These are phyloP conservation scores for Gastrodia elata DNA, from an alignment of 106 monocot genomes.

Conservation along the genomic window DNA sequence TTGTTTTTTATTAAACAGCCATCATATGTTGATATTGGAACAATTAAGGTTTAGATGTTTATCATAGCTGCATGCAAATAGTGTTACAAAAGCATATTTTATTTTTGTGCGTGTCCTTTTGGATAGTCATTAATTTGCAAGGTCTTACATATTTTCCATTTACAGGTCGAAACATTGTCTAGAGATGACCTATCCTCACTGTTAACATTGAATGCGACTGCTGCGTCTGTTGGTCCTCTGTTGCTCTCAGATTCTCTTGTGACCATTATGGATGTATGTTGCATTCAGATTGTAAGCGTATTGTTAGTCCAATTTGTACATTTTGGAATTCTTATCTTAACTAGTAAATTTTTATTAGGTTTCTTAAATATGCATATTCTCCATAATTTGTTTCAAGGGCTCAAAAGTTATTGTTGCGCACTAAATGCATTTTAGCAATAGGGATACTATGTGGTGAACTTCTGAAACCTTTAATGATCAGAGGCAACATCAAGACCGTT, in stretches of 20 bases:
- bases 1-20: no score
- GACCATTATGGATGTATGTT: constrained; percentile 97
- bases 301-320: not conserved
- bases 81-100: not conserved
- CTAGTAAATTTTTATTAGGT: not conserved
- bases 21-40: not conserved
- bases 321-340: not conserved
- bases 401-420: not conserved
- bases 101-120: not conserved
- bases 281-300: not conserved
- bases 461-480: not conserved
- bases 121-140: not conserved
- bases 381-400: not conserved
- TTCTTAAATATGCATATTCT: not conserved
- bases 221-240: constrained; percentile 68
- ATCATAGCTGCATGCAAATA: not conserved
- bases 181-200: constrained; percentile 84
- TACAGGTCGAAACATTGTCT: constrained; percentile 82
- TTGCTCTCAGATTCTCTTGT: constrained; percentile 74
- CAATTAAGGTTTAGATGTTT: not conserved
- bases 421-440: not conserved
- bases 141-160: constrained; percentile 7
- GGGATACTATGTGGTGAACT: not conserved
- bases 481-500: not conserved
- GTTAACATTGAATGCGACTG: constrained; percentile 62